A percentile compares a stretch with the other conserved stretches of the same genome.
Conservation (phyloP, 2,329 filamentous ascomycete genomes). For the Pseudogymnoascus sp. region DNA sequence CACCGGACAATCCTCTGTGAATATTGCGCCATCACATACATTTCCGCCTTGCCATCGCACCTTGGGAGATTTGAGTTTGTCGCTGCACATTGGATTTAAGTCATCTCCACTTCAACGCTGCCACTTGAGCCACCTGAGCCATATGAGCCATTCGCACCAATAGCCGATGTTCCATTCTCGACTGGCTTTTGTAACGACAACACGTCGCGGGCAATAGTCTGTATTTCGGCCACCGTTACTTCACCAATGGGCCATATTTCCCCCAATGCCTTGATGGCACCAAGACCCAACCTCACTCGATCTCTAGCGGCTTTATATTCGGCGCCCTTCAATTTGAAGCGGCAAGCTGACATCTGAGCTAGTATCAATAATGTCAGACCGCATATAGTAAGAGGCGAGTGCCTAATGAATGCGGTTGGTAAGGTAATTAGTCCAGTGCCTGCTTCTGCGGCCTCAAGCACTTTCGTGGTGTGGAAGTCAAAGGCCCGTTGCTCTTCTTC, state of each 20-base stretch:
- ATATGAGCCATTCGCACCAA: background rate
- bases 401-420: background rate
- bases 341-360: background rate
- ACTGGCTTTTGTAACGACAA: background rate
- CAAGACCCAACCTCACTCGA: constrained; percentile 1
- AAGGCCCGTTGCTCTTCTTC: background rate
- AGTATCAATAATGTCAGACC: background rate
- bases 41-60: background rate
- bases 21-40: background rate
- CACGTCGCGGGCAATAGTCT: background rate
- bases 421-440: background rate
- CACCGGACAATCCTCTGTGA: background rate
- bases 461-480: constrained; percentile 3
- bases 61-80: background rate
- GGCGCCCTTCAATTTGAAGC: background rate
- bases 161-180: background rate
- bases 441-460: background rate
- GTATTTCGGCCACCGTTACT: background rate
- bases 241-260: background rate
- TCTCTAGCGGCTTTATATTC: constrained; percentile 1
- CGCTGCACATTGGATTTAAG: background rate
- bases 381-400: background rate
- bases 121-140: background rate
- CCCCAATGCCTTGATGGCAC: background rate
- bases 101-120: background rate